Conservation (phyloP, 176 grass and related monocot genomes). For the Luzula sylvatica region DNA sequence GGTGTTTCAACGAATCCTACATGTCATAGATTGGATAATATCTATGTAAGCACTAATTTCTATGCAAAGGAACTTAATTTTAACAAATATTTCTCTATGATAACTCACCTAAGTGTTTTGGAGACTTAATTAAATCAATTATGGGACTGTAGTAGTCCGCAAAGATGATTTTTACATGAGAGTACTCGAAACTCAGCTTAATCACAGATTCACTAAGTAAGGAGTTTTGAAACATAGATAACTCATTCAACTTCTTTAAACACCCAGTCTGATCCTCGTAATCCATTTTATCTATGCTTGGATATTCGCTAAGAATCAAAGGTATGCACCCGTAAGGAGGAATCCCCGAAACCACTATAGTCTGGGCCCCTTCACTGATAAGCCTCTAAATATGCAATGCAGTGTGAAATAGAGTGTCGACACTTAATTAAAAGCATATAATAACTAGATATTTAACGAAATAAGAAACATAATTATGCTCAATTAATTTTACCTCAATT, state of each 20-base stretch:
- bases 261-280: conserved; percentile 27
- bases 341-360: conserved; percentile 18
- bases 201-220: conserved; percentile 17
- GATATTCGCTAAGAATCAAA: neutral
- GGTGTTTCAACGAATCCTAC: conserved; percentile 29
- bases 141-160: conserved; percentile 35
- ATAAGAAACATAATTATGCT: neutral
- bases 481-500: conserved; percentile 19
- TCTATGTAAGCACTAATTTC: no score
- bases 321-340: neutral
- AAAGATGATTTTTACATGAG: conserved; percentile 15
- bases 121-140: conserved; percentile 20
- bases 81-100: neutral
- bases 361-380: conserved; percentile 4
- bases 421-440: neutral
- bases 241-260: conserved; percentile 11
- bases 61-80: no score
- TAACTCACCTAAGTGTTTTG: conserved; percentile 2
- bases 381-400: neutral
- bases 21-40: neutral
- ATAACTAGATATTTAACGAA: neutral
- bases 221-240: conserved; percentile 31
- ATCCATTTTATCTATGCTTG: neutral
- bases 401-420: neutral
- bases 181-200: neutral